Evolutionary conservation across 352 stramenopile genomes (phyloP).

Genomic region (Pythium apleroticum): DNA sequence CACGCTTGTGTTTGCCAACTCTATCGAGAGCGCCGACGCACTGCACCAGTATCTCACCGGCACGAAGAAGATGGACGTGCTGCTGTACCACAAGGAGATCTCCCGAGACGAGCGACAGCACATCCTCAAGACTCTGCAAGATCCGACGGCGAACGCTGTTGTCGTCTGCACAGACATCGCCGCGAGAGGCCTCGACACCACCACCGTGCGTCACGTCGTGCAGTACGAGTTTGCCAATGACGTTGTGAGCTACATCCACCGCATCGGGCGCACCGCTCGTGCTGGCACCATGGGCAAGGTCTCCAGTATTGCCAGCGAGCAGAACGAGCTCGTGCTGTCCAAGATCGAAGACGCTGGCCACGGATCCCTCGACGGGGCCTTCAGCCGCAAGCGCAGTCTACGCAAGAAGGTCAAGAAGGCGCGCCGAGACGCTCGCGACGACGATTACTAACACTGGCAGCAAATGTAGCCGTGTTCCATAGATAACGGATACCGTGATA

Average conservation of each 20-base stretch:
- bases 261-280: constrained; percentile 71
- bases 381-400: constrained; percentile 81
- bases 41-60: constrained; percentile 52
- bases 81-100: constrained; percentile 68
- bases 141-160: constrained; percentile 35
- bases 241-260: constrained; percentile 81
- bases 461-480: neutral
- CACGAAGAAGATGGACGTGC: constrained; percentile 14
- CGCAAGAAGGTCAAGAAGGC: constrained; percentile 81
- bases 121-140: constrained; percentile 44
- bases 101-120: constrained; percentile 45
- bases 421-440: constrained; percentile 8
- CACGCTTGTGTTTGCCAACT: constrained; percentile 77
- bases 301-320: constrained; percentile 61
- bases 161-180: constrained; percentile 82
- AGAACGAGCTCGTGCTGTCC: constrained; percentile 61
- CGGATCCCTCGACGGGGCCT: constrained; percentile 55
- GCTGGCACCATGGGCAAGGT: constrained; percentile 58
- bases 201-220: constrained; percentile 66
- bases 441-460: neutral
- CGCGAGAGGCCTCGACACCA: constrained; percentile 70
- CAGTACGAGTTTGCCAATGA: constrained; percentile 83
- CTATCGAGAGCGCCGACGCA: constrained; percentile 60
- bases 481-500: constrained; percentile 3
- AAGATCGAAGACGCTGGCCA: constrained; percentile 63